Evolutionary conservation across 208 protist species (phyloP).

Genomic region (Leishmania major): DNA sequence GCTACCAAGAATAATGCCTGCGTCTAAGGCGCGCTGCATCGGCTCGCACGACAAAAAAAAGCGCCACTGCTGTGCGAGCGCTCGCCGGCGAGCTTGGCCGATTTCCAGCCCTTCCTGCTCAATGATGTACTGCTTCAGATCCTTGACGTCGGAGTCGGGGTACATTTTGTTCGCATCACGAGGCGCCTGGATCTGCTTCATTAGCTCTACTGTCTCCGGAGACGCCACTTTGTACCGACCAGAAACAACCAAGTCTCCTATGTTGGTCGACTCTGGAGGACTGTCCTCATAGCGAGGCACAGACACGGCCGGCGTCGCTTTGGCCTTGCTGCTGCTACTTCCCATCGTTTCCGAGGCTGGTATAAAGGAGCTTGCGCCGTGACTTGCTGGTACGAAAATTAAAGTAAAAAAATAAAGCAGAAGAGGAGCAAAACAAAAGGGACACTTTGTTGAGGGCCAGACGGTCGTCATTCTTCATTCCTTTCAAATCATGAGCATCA

Average conservation of each 20-base stretch:
- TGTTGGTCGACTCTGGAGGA: constrained; percentile 71
- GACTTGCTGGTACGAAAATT: too few species aligned
- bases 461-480: too few species aligned
- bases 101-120: constrained; percentile 85
- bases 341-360: neutral
- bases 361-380: too few species aligned
- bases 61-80: constrained; percentile 81
- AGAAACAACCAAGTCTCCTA: constrained; percentile 66
- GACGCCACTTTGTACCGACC: constrained; percentile 78
- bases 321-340: constrained; percentile 18
- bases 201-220: constrained; percentile 76
- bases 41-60: constrained; percentile 87
- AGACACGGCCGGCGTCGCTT: neutral
- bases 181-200: constrained; percentile 69
- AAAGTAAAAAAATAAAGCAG: too few species aligned
- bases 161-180: constrained; percentile 67
- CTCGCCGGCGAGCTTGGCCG: constrained; percentile 51
- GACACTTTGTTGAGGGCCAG: too few species aligned
- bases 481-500: too few species aligned
- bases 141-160: constrained; percentile 73
- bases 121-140: constrained; percentile 84
- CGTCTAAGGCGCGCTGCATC: constrained; percentile 82
- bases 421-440: too few species aligned
- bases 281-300: constrained; percentile 55
- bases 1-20: constrained; percentile 79